Conservation (phyloP, 2,329 filamentous ascomycete genomes). For the Neopestalotiopsis sp. region DNA sequence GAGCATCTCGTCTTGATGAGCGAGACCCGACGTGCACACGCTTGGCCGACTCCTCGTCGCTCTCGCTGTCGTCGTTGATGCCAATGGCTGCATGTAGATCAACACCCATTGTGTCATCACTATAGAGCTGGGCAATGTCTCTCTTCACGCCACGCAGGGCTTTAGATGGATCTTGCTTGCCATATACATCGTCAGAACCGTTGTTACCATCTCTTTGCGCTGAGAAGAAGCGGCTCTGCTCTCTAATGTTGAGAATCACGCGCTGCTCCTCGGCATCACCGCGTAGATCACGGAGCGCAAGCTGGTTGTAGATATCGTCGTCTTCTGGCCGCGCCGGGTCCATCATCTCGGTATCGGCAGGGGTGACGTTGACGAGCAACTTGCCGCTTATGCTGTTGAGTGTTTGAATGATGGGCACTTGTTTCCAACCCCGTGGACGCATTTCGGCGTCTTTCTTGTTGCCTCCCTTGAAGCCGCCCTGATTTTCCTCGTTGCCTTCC, state of each 20-base stretch:
- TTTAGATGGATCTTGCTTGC: slow-evolving; percentile 70
- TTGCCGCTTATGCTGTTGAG: slow-evolving; percentile 92
- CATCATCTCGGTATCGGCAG: slow-evolving; percentile 73
- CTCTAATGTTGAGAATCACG: slow-evolving; percentile 84
- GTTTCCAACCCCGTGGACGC: slow-evolving; percentile 71
- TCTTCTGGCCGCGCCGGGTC: slow-evolving; percentile 72
- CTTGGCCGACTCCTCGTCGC: slow-evolving; percentile 65
- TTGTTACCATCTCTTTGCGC: slow-evolving; percentile 56
- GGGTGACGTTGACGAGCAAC: slow-evolving; percentile 85
- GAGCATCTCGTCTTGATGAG: slow-evolving; percentile 66
- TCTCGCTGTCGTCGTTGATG: slow-evolving; percentile 72
- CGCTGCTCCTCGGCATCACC: slow-evolving; percentile 75
- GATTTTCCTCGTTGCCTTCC: slow-evolving; percentile 92
- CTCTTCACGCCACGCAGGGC: slow-evolving; percentile 68
- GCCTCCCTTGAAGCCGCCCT: slow-evolving; percentile 79
- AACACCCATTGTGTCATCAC: slow-evolving; percentile 54
- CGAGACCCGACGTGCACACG: slow-evolving; percentile 71
- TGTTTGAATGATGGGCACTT: slow-evolving; percentile 86
- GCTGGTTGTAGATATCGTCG: slow-evolving; percentile 74
- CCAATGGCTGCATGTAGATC: slow-evolving; percentile 70
- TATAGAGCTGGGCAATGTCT: slow-evolving; percentile 61
- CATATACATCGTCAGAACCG: slow-evolving; percentile 58
- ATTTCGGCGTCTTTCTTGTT: slow-evolving; percentile 92
- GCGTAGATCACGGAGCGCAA: slow-evolving; percentile 80
- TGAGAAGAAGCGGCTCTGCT: slow-evolving; percentile 84